These are phyloP conservation scores for Russula griseocarnosa DNA, from an alignment of 768 basidiomycete genomes.

Conservation along the genomic window DNA sequence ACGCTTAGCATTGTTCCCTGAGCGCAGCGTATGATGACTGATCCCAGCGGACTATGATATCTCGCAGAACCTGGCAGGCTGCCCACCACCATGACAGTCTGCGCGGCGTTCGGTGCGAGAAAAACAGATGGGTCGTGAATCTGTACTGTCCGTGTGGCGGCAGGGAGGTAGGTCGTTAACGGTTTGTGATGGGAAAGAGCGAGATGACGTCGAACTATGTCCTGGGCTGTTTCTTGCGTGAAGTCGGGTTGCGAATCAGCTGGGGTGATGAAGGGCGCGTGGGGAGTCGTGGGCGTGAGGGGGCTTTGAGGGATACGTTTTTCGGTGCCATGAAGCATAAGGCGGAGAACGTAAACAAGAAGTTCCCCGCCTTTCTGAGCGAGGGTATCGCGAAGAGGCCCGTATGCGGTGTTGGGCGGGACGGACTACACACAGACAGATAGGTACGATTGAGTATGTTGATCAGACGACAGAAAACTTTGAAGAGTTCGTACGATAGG, in stretches of 20 bases:
- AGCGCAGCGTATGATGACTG: constrained; percentile 55
- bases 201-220: constrained; percentile 52
- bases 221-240: constrained; percentile 49
- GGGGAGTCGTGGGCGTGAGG: constrained; percentile 33
- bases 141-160: constrained; percentile 33
- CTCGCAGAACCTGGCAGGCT: constrained; percentile 41
- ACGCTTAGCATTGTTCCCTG: constrained; percentile 51
- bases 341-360: constrained; percentile 64
- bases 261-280: constrained; percentile 58
- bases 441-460: neutral
- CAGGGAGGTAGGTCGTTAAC: constrained; percentile 30
- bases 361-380: constrained; percentile 63
- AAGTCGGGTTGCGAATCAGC: constrained; percentile 56
- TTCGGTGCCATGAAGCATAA: constrained; percentile 57
- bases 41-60: constrained; percentile 40
- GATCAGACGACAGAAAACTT: neutral
- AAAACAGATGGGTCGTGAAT: constrained; percentile 28
- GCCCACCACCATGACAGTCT: constrained; percentile 27
- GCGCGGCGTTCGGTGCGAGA: neutral
- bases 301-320: constrained; percentile 23
- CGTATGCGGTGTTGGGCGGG: constrained; percentile 50
- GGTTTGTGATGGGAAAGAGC: constrained; percentile 64
- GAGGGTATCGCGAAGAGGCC: constrained; percentile 51
- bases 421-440: constrained; percentile 45
- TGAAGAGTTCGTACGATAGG: constrained; percentile 46